Conservation (phyloP, 2,329 filamentous ascomycete species). For the Cordyceps javanica region DNA sequence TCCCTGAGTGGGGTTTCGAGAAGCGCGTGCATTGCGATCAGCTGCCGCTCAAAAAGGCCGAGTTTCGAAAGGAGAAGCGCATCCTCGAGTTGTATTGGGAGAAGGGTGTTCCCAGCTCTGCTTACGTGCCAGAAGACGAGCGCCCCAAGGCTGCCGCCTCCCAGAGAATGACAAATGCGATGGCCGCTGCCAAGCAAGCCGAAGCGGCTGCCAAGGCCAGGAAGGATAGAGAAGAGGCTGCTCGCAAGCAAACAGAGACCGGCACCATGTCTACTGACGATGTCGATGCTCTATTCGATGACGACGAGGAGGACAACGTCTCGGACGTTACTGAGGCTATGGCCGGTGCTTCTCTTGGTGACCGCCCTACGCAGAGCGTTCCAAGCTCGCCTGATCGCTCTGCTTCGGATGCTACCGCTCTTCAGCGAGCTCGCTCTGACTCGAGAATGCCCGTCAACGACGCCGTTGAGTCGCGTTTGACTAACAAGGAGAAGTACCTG, state of each 20-base stretch:
- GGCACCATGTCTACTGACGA: constrained; percentile 90
- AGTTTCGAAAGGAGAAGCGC: constrained; percentile 93
- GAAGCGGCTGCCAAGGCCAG: constrained; percentile 75
- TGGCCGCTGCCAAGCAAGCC: constrained; percentile 70
- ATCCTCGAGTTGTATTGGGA: constrained; percentile 98
- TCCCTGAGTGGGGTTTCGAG: constrained; percentile 97
- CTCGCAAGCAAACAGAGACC: constrained; percentile 90
- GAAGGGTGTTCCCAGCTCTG: constrained; percentile 95
- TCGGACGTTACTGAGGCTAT: constrained; percentile 88
- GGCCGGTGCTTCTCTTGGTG: constrained; percentile 80
- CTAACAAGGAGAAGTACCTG: constrained; percentile 94
- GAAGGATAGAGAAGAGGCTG: constrained; percentile 83
- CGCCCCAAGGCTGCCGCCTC: constrained; percentile 76
- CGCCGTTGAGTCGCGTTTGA: constrained; percentile 70
- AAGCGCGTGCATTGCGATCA: constrained; percentile 99
- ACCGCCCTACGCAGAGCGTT: constrained; percentile 91
- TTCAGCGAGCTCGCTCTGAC: constrained; percentile 88
- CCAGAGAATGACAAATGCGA: constrained; percentile 67
- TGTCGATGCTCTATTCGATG: constrained; percentile 91
- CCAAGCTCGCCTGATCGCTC: constrained; percentile 83
- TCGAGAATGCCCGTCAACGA: constrained; percentile 78
- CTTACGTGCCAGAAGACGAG: constrained; percentile 95
- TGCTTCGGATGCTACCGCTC: constrained; percentile 57
- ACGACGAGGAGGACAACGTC: constrained; percentile 73
- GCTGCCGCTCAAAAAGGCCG: constrained; percentile 96